Base-by-base conservation (phyloP, 257 asterid species). In the Euphrasia confusa region DNA sequence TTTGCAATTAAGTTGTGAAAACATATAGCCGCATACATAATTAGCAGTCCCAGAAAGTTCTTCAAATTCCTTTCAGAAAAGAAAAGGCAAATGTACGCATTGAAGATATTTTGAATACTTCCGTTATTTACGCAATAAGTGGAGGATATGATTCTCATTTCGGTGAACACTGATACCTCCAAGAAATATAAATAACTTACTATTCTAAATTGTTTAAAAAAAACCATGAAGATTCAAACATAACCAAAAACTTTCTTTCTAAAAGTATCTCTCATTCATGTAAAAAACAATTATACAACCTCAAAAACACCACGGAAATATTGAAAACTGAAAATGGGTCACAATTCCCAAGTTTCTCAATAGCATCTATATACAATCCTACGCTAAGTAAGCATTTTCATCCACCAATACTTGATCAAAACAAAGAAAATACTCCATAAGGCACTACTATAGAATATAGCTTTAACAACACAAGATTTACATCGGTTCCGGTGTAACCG, bases 291-390 rank as follows among this genome's bases (percentile, higher is more conserved):
- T 13, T 7, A 44, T 44, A 13, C 37, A 4, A 32, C 37, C 37
- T 32, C 37, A 32, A 32, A 0, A 3, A 32, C 37, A 35, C 40
- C 8, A 35, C 40, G 2, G 50, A 44, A 44, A 44, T 44, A 44
- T 44, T 44, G 15, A 44, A 44, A 44, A 44, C 50, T 10, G 5
- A 44, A 44, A 44, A 44, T 45, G 50, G 50, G 17, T 13, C 15
- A 45, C 17, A n/a, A 4, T 11, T 45, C 17, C 50, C n/a, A 45
- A 45, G 50, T 4, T 45, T 44, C 50, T 0, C 50, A 12, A 10
- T 40, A 56, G 65, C 63, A 73, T 63, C 26, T 37, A 59, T 27
- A 47, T 27, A 40, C 27, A 59, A 65, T 33, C 59, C 27, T 54
- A 65, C 14, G 37, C 5, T 30, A 33, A 18, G 44, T 40, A 33